Conservation (phyloP, 257 asterid genomes). For the Nyctanthes arbortristis region DNA sequence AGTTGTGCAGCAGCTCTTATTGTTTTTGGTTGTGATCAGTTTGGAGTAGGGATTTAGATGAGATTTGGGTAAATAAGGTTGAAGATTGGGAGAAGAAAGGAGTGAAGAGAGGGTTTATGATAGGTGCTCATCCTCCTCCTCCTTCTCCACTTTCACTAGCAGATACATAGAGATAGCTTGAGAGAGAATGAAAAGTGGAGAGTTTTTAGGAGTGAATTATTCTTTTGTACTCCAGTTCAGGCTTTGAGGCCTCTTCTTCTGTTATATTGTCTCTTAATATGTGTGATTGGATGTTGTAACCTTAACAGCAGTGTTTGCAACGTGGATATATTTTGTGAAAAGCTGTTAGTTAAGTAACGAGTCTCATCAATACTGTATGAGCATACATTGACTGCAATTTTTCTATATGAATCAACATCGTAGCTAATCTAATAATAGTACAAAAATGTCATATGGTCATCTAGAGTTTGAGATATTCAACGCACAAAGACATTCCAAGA, state of each 20-base stretch:
- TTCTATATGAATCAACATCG: too few relatives aligned
- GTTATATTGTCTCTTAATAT: slow-evolving; percentile 9
- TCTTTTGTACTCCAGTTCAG: background rate
- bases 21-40: slow-evolving; percentile 44
- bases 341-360: too few relatives aligned
- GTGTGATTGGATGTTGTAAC: slow-evolving; percentile 58
- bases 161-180: slow-evolving; percentile 29
- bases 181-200: slow-evolving; percentile 33
- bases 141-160: slow-evolving; percentile 62
- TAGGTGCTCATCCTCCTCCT: slow-evolving; percentile 86
- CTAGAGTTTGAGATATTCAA: too few relatives aligned
- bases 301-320: slow-evolving; percentile 46
- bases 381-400: too few relatives aligned
- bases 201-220: slow-evolving; percentile 23
- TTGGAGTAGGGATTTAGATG: slow-evolving; percentile 38
- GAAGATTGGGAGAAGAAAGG: slow-evolving; percentile 70
- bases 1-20: slow-evolving; percentile 54
- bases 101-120: slow-evolving; percentile 72
- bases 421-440: too few relatives aligned
- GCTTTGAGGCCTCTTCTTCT: slow-evolving; percentile 6
- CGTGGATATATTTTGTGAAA: slow-evolving; percentile 41
- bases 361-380: too few relatives aligned
- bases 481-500: too few relatives aligned
- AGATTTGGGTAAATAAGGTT: slow-evolving; percentile 46
- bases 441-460: too few relatives aligned